These are phyloP conservation scores for Colletotrichum acutatum DNA, from an alignment of 2,329 filamentous ascomycete species.

Conservation along the genomic window DNA sequence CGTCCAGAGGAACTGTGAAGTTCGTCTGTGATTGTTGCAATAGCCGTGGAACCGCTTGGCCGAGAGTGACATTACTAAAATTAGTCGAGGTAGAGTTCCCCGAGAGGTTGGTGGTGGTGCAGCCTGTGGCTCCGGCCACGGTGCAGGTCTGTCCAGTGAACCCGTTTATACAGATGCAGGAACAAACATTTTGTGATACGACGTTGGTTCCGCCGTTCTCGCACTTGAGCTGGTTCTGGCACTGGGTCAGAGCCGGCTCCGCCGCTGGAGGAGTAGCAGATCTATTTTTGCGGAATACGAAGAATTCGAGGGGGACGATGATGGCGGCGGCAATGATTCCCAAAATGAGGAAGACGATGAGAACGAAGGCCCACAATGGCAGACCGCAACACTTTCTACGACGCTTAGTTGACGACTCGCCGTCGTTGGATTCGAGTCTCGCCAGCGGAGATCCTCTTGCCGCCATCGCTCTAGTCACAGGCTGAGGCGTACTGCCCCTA, in stretches of 20 bases:
- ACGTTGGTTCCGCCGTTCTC: conserved; percentile 85
- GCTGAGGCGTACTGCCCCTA: conserved; percentile 26
- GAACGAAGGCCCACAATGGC: conserved; percentile 80
- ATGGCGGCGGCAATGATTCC: conserved; percentile 83
- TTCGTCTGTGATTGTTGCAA: conserved; percentile 72
- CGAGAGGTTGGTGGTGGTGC: conserved; percentile 60
- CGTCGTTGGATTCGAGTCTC: conserved; percentile 35
- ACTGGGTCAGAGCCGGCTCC: conserved; percentile 58
- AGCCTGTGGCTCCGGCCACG: conserved; percentile 58
- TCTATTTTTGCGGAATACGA: conserved; percentile 66
- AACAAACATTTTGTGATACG: conserved; percentile 74
- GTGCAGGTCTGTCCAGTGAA: conserved; percentile 74
- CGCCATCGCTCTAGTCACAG: conserved; percentile 25
- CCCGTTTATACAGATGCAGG: conserved; percentile 89
- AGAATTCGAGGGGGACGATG: conserved; percentile 77
- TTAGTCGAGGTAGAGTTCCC: conserved; percentile 51
- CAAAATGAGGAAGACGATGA: conserved; percentile 72
- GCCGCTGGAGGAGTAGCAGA: conserved; percentile 44
- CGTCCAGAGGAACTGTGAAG: conserved; percentile 81
- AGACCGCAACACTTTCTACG: conserved; percentile 84
- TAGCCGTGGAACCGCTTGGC: conserved; percentile 80
- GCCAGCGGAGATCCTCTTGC: conserved; percentile 23
- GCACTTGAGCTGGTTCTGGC: conserved; percentile 72
- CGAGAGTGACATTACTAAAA: conserved; percentile 79
- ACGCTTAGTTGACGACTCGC: conserved; percentile 45